Base-by-base conservation (phyloP, 2,329 filamentous ascomycete species). In the Reticulascus tulasneorum region DNA sequence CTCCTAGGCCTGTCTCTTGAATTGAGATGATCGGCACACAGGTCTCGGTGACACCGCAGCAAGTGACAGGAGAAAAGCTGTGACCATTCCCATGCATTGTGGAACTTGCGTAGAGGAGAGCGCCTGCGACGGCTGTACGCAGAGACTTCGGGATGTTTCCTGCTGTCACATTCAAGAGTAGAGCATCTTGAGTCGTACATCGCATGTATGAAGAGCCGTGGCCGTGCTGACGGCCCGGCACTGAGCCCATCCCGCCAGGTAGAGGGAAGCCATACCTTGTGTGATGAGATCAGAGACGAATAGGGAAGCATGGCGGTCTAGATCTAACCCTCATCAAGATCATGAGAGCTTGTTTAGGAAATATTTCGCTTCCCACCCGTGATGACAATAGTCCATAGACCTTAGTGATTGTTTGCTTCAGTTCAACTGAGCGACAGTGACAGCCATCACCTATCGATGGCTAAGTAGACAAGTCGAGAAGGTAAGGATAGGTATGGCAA, bases 21-120 rank as follows among this genome's bases (percentile, higher is more conserved):
- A 55, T 56, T 59, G 53, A 60, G 51, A 53, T 47, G 49, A 45
- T 46, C 48, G n/a, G 54, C 53, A 49, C 47, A 43, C 42, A 50
- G 29, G 41, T 37, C 47, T 49, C 32, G 37, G 55, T 60, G 39
- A 45, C 47, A 63, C 57, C 41, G 46, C 51, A 54, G 46, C 42
- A 50, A 51, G 53, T 56, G 53, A 55, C 53, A 58, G 53, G 54
- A 45, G 43, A 51, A 28, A 41, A 37, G 42, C 34, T 40, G 44
- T 38, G 34, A 42, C 35, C n/a, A 29, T 43, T 32, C 38, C 33
- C 39, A 39, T 42, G 35, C 35, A 32, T 17, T 36, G 52, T 51
- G 46, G 37, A 41, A 51, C 50, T 44, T 45, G n/a, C n/a, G n/a
- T n/a, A n/a, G 35, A 42, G 43, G 48, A 23, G 26, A 47, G 46